Conservation (phyloP, 495 filamentous ascomycete species). For the Lophium mytilinum region DNA sequence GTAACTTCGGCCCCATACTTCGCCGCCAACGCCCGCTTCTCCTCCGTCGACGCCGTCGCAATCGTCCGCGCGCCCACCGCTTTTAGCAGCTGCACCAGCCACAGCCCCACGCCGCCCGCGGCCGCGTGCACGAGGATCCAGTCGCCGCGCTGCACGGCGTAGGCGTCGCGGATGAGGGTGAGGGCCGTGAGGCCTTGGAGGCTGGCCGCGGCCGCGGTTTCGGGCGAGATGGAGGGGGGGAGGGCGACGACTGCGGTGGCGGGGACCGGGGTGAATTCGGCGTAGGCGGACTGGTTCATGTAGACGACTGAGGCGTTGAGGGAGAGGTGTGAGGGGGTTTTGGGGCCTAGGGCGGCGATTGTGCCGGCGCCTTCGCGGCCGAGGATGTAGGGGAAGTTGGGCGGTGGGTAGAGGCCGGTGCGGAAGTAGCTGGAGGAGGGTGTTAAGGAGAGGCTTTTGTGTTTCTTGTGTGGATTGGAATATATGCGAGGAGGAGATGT, state of each 20-base stretch:
- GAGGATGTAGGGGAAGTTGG: slow-evolving; percentile 65
- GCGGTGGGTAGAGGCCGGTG: slow-evolving; percentile 69
- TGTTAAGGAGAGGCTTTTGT: slow-evolving; percentile 2
- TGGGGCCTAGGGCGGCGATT: slow-evolving; percentile 46
- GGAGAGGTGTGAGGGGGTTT: slow-evolving; percentile 14
- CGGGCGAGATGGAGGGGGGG: slow-evolving; percentile 52
- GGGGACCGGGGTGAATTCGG: slow-evolving; percentile 63
- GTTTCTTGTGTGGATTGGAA: background rate
- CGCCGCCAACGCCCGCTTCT: slow-evolving; percentile 71
- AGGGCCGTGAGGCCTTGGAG: slow-evolving; percentile 85
- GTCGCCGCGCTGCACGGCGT: slow-evolving; percentile 65
- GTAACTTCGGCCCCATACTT: slow-evolving; percentile 68
- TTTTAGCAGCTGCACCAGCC: slow-evolving; percentile 67
- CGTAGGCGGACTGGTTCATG: slow-evolving; percentile 56
- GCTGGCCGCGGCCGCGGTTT: slow-evolving; percentile 58
- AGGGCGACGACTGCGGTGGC: slow-evolving; percentile 52
- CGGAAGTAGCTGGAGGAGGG: slow-evolving; percentile 66
- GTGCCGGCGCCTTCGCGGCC: slow-evolving; percentile 74
- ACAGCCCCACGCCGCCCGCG: slow-evolving; percentile 76
- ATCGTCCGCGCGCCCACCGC: slow-evolving; percentile 71
- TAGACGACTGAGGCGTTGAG: slow-evolving; percentile 29
- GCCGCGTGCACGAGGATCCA: slow-evolving; percentile 88
- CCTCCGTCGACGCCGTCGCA: slow-evolving; percentile 66
- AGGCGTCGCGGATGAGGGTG: slow-evolving; percentile 69
- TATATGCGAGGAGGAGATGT: background rate